Percentiles rank a stretch among this genome's conserved stretches.
phyloP scores from a whole-genome alignment of 139 green algal species.

The Coelastrella sp. region DNA sequence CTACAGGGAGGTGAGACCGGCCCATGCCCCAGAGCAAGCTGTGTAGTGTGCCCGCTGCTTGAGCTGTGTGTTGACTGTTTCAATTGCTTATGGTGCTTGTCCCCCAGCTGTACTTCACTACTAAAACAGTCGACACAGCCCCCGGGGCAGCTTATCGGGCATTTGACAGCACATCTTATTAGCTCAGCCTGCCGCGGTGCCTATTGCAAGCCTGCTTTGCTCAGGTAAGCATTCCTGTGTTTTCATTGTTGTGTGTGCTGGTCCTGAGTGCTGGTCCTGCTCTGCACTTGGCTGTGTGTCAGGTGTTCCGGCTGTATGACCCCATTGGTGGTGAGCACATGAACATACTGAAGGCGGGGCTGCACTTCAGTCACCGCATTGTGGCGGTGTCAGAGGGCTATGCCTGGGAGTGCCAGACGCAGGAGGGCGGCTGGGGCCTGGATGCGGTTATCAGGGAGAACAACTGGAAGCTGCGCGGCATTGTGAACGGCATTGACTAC shows the following conservation, averaged over 20 bases:
- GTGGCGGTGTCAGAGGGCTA: constrained; percentile 81
- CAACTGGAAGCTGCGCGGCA: constrained; percentile 92
- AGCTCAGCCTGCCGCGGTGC: too few species aligned
- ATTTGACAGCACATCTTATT: too few species aligned
- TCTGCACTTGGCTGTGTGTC: neutral
- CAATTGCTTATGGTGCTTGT: too few species aligned
- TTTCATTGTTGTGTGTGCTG: neutral
- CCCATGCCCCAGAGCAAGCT: too few species aligned
- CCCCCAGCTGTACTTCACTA: too few species aligned
- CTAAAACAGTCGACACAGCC: too few species aligned
- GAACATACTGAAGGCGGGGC: constrained; percentile 97
- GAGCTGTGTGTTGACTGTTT: too few species aligned
- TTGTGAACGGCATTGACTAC: constrained; percentile 98
- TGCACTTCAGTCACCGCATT: constrained; percentile 86
- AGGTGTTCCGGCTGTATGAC: constrained; percentile 76
- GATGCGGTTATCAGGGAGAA: constrained; percentile 85
- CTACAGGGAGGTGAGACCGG: constrained; percentile 57
- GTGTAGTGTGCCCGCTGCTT: neutral
- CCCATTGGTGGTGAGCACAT: constrained; percentile 97
- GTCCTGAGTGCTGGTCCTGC: neutral
- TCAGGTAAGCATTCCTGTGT: too few species aligned
- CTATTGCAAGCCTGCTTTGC: too few species aligned
- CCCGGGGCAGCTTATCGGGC: too few species aligned
- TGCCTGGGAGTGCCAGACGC: constrained; percentile 97
- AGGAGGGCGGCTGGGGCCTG: constrained; percentile 96